phyloP scores from a whole-genome alignment of 495 filamentous ascomycete genomes.

The Penicillium pulvis region DNA sequence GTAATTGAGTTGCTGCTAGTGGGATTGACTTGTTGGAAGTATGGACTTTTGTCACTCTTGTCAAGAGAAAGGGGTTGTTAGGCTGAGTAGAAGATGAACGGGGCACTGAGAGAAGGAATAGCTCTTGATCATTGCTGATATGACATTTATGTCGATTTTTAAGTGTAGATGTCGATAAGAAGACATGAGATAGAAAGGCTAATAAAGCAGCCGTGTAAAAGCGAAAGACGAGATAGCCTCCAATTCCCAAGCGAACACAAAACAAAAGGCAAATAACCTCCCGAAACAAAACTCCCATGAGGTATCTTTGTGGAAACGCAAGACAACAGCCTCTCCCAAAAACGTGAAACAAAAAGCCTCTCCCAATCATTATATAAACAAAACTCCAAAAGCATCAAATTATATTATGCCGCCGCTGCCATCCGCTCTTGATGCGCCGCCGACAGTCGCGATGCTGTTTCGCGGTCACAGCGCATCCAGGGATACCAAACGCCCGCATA shows the following conservation, averaged over 20 bases:
- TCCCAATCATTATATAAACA: conserved; percentile 9
- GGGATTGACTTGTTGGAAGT: background rate
- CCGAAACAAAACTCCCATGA: conserved; percentile 9
- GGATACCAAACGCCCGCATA: conserved; percentile 47
- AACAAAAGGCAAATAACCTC: conserved; percentile 6
- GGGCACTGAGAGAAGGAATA: background rate
- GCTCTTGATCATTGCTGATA: background rate
- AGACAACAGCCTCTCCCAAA: conserved; percentile 8
- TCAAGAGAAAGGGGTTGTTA: background rate
- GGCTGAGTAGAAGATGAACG: background rate
- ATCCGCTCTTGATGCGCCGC: conserved; percentile 8
- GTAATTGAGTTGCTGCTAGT: background rate
- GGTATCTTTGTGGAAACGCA: conserved; percentile 13
- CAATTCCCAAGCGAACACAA: background rate
- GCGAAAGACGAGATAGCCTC: conserved; percentile 4
- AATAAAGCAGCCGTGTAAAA: background rate
- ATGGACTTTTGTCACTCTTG: conserved; percentile 3
- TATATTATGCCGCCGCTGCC: conserved; percentile 2
- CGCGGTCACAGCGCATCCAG: conserved; percentile 40
- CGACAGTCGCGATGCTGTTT: conserved; percentile 7
- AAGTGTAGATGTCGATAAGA: conserved; percentile 4
- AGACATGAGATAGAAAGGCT: conserved; percentile 10
- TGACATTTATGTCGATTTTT: conserved; percentile 4
- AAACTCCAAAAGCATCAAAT: conserved; percentile 2
- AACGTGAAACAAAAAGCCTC: background rate